Evolutionary conservation across 805 yeast genomes (phyloP).

Genomic region (Naumovozyma castellii): DNA sequence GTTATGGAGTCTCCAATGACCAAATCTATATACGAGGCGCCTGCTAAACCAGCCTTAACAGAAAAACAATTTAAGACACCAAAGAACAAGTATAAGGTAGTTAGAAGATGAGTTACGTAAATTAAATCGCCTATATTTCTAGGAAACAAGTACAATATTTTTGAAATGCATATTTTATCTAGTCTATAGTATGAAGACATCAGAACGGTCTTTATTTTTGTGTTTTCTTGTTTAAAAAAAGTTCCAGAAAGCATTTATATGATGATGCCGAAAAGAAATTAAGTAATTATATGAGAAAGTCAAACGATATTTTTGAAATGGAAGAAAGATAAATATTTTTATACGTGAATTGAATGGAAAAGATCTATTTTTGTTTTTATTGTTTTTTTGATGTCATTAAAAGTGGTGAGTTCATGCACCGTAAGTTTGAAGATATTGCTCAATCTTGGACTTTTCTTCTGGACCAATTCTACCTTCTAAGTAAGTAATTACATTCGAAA

Average conservation of each 20-base stretch:
- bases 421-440: slow-evolving; percentile 42
- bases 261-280: too few relatives aligned
- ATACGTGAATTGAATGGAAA: neutral
- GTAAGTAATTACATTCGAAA: slow-evolving; percentile 63
- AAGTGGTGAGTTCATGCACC: slow-evolving; percentile 21
- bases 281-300: neutral
- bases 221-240: too few relatives aligned
- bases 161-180: neutral
- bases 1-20: slow-evolving; percentile 80
- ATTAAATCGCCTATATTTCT: too few relatives aligned
- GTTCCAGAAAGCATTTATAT: too few relatives aligned
- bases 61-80: slow-evolving; percentile 25
- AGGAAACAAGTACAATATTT: neutral
- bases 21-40: slow-evolving; percentile 51
- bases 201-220: too few relatives aligned
- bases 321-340: neutral
- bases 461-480: slow-evolving; percentile 46
- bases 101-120: slow-evolving; percentile 30
- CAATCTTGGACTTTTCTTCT: slow-evolving; percentile 49
- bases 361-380: neutral
- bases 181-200: too few relatives aligned
- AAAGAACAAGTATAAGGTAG: slow-evolving; percentile 26
- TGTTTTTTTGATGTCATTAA: neutral
- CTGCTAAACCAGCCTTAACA: slow-evolving; percentile 12
- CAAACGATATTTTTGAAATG: neutral